Evolutionary conservation across 306 rosid species (phyloP).

Genomic region (Carpinus viminea): DNA sequence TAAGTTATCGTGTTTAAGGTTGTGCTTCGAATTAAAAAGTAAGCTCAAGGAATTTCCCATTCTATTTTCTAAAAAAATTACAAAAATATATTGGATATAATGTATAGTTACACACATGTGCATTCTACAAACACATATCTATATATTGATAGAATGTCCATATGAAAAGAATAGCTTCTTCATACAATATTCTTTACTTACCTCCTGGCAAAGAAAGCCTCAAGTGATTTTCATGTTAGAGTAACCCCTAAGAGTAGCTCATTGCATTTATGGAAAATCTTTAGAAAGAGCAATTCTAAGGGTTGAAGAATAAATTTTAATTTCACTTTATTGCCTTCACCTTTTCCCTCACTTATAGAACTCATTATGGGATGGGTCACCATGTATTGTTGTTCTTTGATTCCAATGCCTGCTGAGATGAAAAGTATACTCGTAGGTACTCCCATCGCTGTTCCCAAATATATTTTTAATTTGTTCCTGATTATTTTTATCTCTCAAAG

Average conservation of each 20-base stretch:
- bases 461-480: background rate
- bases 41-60: background rate
- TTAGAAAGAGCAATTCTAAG: background rate
- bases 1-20: background rate
- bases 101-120: background rate
- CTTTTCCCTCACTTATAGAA: background rate
- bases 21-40: background rate
- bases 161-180: too few species aligned
- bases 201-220: background rate
- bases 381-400: background rate
- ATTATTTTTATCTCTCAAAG: background rate
- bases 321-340: background rate
- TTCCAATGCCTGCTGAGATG: background rate
- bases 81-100: too few species aligned
- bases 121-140: background rate
- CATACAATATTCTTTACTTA: background rate
- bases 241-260: background rate
- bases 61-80: background rate
- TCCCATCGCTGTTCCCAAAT: background rate
- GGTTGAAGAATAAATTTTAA: background rate
- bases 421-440: background rate
- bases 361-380: background rate
- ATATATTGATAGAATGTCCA: background rate
- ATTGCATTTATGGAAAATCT: background rate
- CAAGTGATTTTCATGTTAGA: background rate